A percentile compares a stretch with the other conserved stretches of the same genome.
These are phyloP conservation scores for Thelonectria blattea DNA, from an alignment of 2,329 filamentous ascomycete species.

Conservation along the genomic window DNA sequence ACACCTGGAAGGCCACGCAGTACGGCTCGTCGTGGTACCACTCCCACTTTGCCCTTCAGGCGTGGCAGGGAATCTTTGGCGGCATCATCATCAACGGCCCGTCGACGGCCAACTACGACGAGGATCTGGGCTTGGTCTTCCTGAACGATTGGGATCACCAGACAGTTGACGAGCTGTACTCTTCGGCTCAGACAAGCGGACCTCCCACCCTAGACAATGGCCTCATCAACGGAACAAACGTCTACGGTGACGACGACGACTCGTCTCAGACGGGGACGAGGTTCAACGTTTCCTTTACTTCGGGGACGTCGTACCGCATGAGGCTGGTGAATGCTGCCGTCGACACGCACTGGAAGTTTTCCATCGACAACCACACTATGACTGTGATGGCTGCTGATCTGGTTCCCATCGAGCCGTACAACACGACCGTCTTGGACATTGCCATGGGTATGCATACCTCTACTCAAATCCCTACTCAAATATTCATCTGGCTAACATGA, in stretches of 20 bases:
- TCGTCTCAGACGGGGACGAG: constrained; percentile 39
- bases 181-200: constrained; percentile 30
- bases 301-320: constrained; percentile 51
- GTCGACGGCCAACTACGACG: constrained; percentile 62
- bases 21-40: constrained; percentile 66
- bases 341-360: constrained; percentile 51
- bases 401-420: constrained; percentile 61
- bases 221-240: constrained; percentile 50
- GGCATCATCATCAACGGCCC: constrained; percentile 66
- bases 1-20: constrained; percentile 60
- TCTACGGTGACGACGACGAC: constrained; percentile 39
- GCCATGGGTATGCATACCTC: neutral
- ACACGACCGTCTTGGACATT: constrained; percentile 43
- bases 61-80: constrained; percentile 62
- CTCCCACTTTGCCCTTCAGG: constrained; percentile 57
- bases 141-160: constrained; percentile 63
- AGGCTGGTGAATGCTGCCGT: constrained; percentile 54
- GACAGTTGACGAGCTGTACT: constrained; percentile 45
- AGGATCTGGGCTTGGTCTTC: constrained; percentile 64
- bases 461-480: neutral
- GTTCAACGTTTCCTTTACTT: constrained; percentile 45
- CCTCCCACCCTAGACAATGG: constrained; percentile 51
- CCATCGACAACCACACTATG: constrained; percentile 60
- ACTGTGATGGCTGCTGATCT: constrained; percentile 62
- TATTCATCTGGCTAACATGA: constrained; percentile 18